phyloP scores from a whole-genome alignment of 441 rosid genomes.

The Populus tomentosa region DNA sequence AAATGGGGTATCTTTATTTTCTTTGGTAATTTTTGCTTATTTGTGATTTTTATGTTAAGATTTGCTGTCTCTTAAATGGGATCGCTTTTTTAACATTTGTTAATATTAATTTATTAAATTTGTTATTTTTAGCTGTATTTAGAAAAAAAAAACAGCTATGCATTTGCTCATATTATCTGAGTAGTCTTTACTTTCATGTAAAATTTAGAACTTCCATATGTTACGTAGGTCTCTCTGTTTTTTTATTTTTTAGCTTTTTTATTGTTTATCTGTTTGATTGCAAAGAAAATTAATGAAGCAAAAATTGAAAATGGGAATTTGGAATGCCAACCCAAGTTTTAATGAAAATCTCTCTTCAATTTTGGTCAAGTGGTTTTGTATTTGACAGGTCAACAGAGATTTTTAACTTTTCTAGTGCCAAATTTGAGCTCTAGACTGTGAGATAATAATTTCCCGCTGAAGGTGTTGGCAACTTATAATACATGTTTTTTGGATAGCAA shows the following conservation, averaged over 20 bases:
- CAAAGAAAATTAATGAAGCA: neutral
- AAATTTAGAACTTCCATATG: neutral
- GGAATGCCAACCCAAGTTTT: neutral
- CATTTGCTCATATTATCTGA: neutral
- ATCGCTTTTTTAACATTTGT: neutral
- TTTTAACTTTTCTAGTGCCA: neutral
- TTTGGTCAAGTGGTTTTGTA: neutral
- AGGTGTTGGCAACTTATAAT: neutral
- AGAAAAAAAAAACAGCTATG: too few species aligned
- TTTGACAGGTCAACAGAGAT: neutral
- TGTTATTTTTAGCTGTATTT: neutral
- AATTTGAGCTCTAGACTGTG: neutral
- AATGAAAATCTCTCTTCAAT: neutral
- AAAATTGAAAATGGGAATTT: neutral
- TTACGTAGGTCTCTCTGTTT: neutral
- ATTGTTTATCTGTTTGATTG: neutral
- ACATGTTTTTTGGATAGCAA: neutral
- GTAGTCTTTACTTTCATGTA: neutral
- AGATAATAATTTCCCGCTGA: neutral
- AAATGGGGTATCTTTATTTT: constrained; percentile 23
- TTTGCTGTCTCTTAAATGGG: constrained; percentile 14
- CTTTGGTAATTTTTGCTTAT: constrained; percentile 16
- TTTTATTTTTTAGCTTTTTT: neutral
- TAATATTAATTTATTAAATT: neutral
- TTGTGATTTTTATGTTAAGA: constrained; percentile 6